Percentiles rank a stretch among this genome's conserved stretches.
These are phyloP conservation scores for Echites panduratus DNA, from an alignment of 257 asterid species.

Conservation along the genomic window DNA sequence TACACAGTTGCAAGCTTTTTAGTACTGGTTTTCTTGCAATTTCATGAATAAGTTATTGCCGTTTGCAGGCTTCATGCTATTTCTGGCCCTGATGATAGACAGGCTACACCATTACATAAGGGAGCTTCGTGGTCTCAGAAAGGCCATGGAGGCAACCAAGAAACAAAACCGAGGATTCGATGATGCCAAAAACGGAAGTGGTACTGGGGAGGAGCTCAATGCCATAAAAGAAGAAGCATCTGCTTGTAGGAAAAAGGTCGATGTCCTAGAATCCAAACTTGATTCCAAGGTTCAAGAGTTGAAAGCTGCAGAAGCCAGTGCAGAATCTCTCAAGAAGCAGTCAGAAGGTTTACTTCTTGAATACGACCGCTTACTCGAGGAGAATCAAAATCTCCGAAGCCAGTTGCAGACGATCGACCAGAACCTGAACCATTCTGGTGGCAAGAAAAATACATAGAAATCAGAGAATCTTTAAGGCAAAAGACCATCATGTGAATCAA, in stretches of 20 bases:
- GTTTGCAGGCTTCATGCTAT: slow-evolving; percentile 21
- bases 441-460: slow-evolving; percentile 22
- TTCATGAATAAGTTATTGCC: neutral
- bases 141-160: slow-evolving; percentile 66
- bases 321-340: slow-evolving; percentile 36
- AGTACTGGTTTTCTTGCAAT: neutral
- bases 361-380: slow-evolving; percentile 38
- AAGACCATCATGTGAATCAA: neutral
- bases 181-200: slow-evolving; percentile 24
- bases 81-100: slow-evolving; percentile 38
- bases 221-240: slow-evolving; percentile 24
- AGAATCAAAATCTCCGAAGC: slow-evolving; percentile 38
- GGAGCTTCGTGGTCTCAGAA: slow-evolving; percentile 80
- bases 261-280: slow-evolving; percentile 22
- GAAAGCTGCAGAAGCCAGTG: slow-evolving; percentile 26
- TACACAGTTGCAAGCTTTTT: neutral
- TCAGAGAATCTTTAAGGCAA: neutral
- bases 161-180: slow-evolving; percentile 41
- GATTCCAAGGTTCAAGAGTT: slow-evolving; percentile 25
- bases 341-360: slow-evolving; percentile 33
- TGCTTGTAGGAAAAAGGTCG: slow-evolving; percentile 18
- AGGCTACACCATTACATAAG: slow-evolving; percentile 83
- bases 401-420: slow-evolving; percentile 33
- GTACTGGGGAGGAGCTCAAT: slow-evolving; percentile 16
- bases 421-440: slow-evolving; percentile 18